Evolutionary conservation across 148 eudicot species (phyloP).

Genomic region (Bassia scoparia): DNA sequence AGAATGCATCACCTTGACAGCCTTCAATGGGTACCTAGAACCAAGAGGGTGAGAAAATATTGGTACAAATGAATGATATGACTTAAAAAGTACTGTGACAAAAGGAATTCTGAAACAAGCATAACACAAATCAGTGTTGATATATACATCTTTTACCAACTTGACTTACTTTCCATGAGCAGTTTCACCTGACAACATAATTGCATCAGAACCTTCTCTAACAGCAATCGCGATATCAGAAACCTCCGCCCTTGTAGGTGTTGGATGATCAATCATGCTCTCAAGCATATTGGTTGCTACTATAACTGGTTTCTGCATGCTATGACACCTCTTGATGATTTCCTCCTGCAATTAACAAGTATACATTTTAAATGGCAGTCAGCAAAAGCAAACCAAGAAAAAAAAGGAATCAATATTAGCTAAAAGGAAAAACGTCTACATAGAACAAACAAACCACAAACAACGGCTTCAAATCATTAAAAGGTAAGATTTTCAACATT

Average conservation of each 20-base stretch:
- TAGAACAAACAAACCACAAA: too few species aligned
- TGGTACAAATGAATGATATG: neutral
- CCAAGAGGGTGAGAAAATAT: conserved; percentile 16
- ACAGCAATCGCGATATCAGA: conserved; percentile 99
- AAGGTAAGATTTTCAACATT: neutral
- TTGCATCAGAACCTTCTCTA: conserved; percentile 91
- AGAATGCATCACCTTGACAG: conserved; percentile 92
- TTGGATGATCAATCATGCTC: conserved; percentile 94
- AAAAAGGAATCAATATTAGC: neutral
- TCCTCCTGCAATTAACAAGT: conserved; percentile 54
- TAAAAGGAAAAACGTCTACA: too few species aligned
- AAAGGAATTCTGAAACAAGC: neutral
- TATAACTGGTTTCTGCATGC: conserved; percentile 89
- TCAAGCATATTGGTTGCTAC: conserved; percentile 99
- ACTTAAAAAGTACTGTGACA: neutral
- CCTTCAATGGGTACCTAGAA: conserved; percentile 84
- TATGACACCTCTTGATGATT: conserved; percentile 73
- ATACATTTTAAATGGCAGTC: neutral
- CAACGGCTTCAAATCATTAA: too few species aligned
- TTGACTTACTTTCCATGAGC: conserved; percentile 95
- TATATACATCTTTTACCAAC: neutral
- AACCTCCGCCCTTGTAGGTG: conserved; percentile 98
- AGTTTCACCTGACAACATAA: conserved; percentile 99
- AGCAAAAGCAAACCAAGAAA: neutral
- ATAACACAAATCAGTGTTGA: neutral